These are phyloP conservation scores for Tetracladium setigerum DNA, from an alignment of 495 filamentous ascomycete genomes.

Conservation along the genomic window DNA sequence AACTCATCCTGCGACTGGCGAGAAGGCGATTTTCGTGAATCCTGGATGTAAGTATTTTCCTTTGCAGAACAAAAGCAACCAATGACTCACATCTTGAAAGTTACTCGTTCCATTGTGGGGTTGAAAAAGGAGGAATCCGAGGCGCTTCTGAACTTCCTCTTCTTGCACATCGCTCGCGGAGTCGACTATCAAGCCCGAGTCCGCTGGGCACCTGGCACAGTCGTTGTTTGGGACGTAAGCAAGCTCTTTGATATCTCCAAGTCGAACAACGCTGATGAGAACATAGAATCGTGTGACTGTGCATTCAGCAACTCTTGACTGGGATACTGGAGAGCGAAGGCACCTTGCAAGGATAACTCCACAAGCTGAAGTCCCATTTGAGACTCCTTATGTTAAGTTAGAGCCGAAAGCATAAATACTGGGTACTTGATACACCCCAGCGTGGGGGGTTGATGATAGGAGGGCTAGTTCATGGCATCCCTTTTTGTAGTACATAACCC, in stretches of 20 bases:
- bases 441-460: no score
- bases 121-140: constrained; percentile 59
- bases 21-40: constrained; percentile 82
- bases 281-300: constrained; percentile 12
- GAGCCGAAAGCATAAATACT: background rate
- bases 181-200: constrained; percentile 81
- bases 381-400: constrained; percentile 9
- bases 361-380: constrained; percentile 44
- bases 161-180: constrained; percentile 73
- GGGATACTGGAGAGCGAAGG: constrained; percentile 53
- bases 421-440: no score
- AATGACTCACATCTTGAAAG: background rate
- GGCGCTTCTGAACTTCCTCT: constrained; percentile 76
- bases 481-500: no score
- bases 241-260: no score
- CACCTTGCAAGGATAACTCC: constrained; percentile 64
- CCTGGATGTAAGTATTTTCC: constrained; percentile 59
- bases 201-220: constrained; percentile 71
- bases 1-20: constrained; percentile 71
- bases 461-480: no score
- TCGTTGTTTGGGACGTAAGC: constrained; percentile 71
- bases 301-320: constrained; percentile 54
- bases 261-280: background rate
- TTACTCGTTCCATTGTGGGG: constrained; percentile 13
- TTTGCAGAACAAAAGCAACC: background rate